Conservation (phyloP, 805 yeast genomes). For the Sugiyamaella marilandica region DNA sequence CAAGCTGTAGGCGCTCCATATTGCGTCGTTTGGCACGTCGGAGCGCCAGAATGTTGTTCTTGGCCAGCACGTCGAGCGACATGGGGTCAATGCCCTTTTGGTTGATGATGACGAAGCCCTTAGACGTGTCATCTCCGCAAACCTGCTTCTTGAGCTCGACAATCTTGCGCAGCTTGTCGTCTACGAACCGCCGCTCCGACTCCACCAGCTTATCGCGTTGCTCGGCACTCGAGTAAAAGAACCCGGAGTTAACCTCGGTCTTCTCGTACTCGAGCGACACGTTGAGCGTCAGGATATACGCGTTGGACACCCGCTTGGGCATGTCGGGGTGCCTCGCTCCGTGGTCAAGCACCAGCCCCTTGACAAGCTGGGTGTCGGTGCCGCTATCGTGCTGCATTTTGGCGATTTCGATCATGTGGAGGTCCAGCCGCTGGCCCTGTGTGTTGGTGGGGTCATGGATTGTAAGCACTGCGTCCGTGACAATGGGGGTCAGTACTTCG, state of each 20-base stretch:
- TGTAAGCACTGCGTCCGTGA: constrained; percentile 89
- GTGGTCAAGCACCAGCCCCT: constrained; percentile 92
- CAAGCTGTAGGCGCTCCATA: constrained; percentile 96
- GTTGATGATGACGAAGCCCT: constrained; percentile 89
- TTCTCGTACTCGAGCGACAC: constrained; percentile 96
- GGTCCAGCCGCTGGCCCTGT: constrained; percentile 48
- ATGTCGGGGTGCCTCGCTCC: constrained; percentile 99
- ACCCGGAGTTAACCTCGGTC: constrained; percentile 95
- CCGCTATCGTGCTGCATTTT: constrained; percentile 93
- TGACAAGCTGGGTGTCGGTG: constrained; percentile 73
- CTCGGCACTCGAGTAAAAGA: constrained; percentile 90
- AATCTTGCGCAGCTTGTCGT: constrained; percentile 84
- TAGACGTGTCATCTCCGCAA: constrained; percentile 65
- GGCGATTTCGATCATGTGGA: constrained; percentile 98
- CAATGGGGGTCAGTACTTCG: constrained; percentile 84
- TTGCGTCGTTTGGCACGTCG: constrained; percentile 98
- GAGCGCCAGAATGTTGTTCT: constrained; percentile 85
- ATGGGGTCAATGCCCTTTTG: constrained; percentile 99
- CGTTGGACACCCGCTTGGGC: constrained; percentile 86
- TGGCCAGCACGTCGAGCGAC: constrained; percentile 91
- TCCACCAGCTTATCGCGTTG: constrained; percentile 94
- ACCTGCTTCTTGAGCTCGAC: constrained; percentile 91
- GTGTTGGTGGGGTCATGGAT: constrained; percentile 49
- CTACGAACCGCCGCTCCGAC: constrained; percentile 89
- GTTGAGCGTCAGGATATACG: constrained; percentile 78